phyloP scores from a whole-genome alignment of 495 filamentous ascomycete species.

The Trichoderma virens region DNA sequence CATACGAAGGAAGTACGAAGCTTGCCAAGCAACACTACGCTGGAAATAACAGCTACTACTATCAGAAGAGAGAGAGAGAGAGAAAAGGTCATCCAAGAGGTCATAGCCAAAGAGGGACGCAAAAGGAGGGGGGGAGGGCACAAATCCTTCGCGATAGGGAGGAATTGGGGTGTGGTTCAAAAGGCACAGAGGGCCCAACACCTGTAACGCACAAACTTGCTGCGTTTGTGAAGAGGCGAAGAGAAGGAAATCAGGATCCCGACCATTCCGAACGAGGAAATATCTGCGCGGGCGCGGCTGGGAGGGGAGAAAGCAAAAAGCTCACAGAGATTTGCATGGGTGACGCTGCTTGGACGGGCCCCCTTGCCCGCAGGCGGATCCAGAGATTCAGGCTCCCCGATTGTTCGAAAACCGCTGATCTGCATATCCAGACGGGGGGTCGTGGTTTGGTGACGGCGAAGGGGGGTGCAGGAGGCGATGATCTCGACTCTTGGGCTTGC shows the following conservation, averaged over 20 bases:
- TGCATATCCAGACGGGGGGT: not conserved
- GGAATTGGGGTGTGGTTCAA: no score
- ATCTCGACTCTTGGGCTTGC: no score
- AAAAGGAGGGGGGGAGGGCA: no score
- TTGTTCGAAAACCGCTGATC: not conserved
- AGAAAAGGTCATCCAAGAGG: no score
- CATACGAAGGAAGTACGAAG: no score
- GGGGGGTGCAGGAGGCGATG: not conserved
- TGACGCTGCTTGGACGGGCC: not conserved
- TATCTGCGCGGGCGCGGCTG: slow-evolving; percentile 2
- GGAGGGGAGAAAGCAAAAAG: not conserved
- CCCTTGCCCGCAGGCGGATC: not conserved
- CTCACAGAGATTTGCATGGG: not conserved
- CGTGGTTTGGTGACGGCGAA: no score
- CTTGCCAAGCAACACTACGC: no score
- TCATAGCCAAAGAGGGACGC: no score
- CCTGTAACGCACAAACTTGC: not conserved
- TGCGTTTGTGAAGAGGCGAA: not conserved
- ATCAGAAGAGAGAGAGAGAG: no score
- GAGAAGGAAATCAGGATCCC: not conserved
- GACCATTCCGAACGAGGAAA: slow-evolving; percentile 2
- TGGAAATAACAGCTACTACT: no score
- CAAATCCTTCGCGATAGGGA: no score
- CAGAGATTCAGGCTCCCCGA: not conserved
- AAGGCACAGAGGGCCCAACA: no score